Evolutionary conservation across 257 asterid genomes (phyloP).

Genomic region (Ehretia macrophylla): DNA sequence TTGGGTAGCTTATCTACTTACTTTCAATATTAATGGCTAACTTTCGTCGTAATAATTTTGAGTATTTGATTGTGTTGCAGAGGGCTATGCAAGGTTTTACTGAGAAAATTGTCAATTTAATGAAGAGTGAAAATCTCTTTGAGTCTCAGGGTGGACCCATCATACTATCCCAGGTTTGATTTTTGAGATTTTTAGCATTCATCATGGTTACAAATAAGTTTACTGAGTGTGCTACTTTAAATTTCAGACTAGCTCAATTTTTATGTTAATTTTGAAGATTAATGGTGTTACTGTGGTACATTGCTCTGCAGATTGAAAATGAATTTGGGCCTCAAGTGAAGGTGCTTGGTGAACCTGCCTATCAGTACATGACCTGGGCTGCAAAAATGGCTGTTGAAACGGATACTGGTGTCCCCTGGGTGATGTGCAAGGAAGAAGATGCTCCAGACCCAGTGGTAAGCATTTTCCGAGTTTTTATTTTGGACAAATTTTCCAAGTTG

Average conservation of each 20-base stretch:
- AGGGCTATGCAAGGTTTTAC: conserved; percentile 28
- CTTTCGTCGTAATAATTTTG: background rate
- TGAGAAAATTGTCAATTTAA: conserved; percentile 25
- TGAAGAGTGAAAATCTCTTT: conserved; percentile 26
- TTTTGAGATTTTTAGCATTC: background rate
- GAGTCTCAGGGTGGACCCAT: conserved; percentile 34
- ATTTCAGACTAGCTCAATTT: background rate
- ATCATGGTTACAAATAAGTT: background rate
- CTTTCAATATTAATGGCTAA: background rate
- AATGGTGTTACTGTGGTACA: background rate
- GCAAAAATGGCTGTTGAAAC: conserved; percentile 60
- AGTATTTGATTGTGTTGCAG: conserved; percentile 6
- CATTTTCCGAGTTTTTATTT: background rate
- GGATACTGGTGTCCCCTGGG: conserved; percentile 75
- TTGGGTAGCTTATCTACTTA: too few relatives aligned
- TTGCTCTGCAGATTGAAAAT: conserved; percentile 50
- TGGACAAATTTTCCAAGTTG: too few relatives aligned
- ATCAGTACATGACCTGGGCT: conserved; percentile 53
- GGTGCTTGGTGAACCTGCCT: conserved; percentile 48
- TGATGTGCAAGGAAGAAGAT: conserved; percentile 76
- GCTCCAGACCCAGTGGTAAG: conserved; percentile 34
- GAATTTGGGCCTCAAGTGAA: conserved; percentile 64
- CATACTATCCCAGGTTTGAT: conserved; percentile 24
- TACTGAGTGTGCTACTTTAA: background rate
- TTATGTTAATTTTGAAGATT: background rate